phyloP scores from a whole-genome alignment of 306 rosid species.

The Delonix regia region DNA sequence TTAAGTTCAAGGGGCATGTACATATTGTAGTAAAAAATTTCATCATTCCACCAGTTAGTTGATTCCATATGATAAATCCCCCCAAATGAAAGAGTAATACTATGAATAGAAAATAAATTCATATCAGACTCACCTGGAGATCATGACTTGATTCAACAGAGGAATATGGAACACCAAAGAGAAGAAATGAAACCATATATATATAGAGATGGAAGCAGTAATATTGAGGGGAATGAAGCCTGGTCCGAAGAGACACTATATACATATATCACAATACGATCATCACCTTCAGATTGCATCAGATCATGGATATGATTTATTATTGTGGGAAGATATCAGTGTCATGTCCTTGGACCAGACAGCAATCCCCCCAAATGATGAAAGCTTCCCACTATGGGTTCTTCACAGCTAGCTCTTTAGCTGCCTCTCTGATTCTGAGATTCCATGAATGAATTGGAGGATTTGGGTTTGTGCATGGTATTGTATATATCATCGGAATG shows the following conservation, averaged over 20 bases:
- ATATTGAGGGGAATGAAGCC: constrained; percentile 92
- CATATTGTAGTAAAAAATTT: constrained; percentile 38
- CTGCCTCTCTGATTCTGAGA: not conserved
- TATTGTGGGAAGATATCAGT: too few relatives aligned
- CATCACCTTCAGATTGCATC: not conserved
- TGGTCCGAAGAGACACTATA: constrained; percentile 64
- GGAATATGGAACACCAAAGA: not conserved
- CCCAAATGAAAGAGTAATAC: not conserved
- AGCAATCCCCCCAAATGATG: constrained; percentile 67
- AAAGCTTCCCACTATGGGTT: constrained; percentile 41
- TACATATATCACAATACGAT: not conserved
- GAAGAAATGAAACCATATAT: not conserved
- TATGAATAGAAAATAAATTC: not conserved
- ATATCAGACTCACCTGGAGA: constrained; percentile 45
- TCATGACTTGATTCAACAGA: not conserved
- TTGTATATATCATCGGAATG: constrained; percentile 28
- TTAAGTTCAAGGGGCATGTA: constrained; percentile 30
- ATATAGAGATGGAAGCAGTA: constrained; percentile 40
- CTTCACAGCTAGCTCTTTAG: not conserved
- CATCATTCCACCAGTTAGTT: constrained; percentile 43
- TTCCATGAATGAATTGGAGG: constrained; percentile 11
- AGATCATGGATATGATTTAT: not conserved
- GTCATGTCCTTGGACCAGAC: constrained; percentile 60
- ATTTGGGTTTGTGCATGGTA: constrained; percentile 23
- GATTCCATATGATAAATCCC: not conserved